Evolutionary conservation across 139 green algal genomes (phyloP).

Genomic region (Chlamydomonas sp.): DNA sequence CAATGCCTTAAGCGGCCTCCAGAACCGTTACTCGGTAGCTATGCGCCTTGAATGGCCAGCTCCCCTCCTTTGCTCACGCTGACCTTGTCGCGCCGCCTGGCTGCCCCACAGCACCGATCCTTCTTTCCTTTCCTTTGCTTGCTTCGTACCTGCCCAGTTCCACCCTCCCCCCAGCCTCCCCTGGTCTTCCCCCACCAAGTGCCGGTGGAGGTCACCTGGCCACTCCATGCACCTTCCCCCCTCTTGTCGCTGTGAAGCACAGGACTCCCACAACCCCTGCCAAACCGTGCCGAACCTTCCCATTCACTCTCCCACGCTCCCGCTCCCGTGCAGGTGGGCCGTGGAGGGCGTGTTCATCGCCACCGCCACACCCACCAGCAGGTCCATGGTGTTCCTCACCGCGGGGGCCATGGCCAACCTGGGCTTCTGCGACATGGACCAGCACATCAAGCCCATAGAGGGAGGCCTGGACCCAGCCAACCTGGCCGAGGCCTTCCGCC

Average conservation of each 20-base stretch:
- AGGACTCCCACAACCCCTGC: neutral
- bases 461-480: constrained; percentile 10
- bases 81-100: too few relatives aligned
- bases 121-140: too few relatives aligned
- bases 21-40: too few relatives aligned
- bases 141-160: too few relatives aligned
- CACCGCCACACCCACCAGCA: constrained; percentile 7
- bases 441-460: neutral
- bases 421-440: constrained; percentile 40
- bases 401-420: constrained; percentile 24
- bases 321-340: constrained; percentile 7
- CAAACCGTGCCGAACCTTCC: neutral
- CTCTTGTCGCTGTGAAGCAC: neutral
- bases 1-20: too few relatives aligned
- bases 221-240: neutral
- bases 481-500: neutral
- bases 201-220: too few relatives aligned
- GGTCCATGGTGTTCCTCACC: constrained; percentile 15
- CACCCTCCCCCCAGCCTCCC: too few relatives aligned
- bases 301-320: neutral
- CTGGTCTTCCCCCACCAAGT: too few relatives aligned
- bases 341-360: constrained; percentile 26
- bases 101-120: too few relatives aligned
- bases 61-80: too few relatives aligned
- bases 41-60: too few relatives aligned